Evolutionary conservation across 257 asterid genomes (phyloP).

Genomic region (Henckelia pumila): DNA sequence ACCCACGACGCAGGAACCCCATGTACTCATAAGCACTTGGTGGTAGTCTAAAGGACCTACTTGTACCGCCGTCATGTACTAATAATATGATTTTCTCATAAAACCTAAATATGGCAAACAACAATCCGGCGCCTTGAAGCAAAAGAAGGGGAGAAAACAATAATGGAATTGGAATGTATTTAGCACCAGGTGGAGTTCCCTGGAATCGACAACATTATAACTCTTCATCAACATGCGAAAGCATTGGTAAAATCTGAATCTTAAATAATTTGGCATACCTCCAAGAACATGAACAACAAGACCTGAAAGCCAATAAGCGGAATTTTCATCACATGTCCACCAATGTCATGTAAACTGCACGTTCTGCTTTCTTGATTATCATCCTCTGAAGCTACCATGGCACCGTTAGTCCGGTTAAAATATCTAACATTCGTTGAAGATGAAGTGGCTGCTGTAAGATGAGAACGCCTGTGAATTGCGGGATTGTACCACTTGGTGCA

Average conservation of each 20-base stretch:
- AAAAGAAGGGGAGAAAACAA: slow-evolving; percentile 81
- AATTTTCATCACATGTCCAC: slow-evolving; percentile 92
- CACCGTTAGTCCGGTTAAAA: slow-evolving; percentile 51
- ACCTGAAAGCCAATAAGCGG: slow-evolving; percentile 73
- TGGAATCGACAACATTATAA: slow-evolving; percentile 31
- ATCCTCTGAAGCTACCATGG: slow-evolving; percentile 53
- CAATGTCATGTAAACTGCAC: slow-evolving; percentile 87
- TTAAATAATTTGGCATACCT: slow-evolving; percentile 46
- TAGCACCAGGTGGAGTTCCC: slow-evolving; percentile 89
- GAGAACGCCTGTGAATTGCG: slow-evolving; percentile 73
- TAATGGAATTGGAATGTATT: slow-evolving; percentile 60
- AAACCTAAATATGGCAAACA: slow-evolving; percentile 66
- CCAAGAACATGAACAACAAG: slow-evolving; percentile 84
- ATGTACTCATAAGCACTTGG: slow-evolving; percentile 56
- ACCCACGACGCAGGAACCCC: slow-evolving; percentile 80
- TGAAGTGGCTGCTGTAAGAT: slow-evolving; percentile 44
- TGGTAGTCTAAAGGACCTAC: slow-evolving; percentile 58
- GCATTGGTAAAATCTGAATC: slow-evolving; percentile 4
- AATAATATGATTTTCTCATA: slow-evolving; percentile 48
- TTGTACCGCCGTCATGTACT: slow-evolving; percentile 39
- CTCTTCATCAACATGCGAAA: not conserved
- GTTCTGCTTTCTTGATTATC: slow-evolving; percentile 54
- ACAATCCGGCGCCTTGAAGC: slow-evolving; percentile 82
- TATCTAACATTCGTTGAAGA: slow-evolving; percentile 51
- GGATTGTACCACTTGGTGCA: slow-evolving; percentile 98